Base-by-base conservation (phyloP, 176 grass and related monocot species). In the Hsuehochloa calcarea region DNA sequence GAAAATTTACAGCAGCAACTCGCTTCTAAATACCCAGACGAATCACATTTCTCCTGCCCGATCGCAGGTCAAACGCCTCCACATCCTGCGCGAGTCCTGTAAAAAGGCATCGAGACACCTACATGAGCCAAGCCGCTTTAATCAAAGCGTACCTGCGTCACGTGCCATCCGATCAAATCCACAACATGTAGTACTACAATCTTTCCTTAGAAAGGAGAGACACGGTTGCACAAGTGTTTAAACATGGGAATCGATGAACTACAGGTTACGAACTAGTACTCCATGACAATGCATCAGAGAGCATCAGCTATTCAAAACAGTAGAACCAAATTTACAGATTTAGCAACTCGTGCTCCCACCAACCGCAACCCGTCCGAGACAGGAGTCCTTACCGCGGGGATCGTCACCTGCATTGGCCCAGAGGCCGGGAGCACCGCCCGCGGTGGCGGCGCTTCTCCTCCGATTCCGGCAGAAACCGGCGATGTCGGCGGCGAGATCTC, bases 81-180 rank as follows among this genome's bases (percentile, higher is more conserved):
- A 60, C 66, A 68, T 58, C 67, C 74, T 43, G 39, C 3, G 27
- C 78, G 49, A 77, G 45, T 55, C 26, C 89, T 90, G 80, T 49
- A 51, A 84, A 90, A 79, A 34, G 31, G 80, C 80, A 73, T 37
- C 3, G 13, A 16, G 31, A 87, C 68, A 83, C 61, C 17, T 19
- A 70, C 69, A 86, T 90, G 77, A 90, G 60, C 80, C 80, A 87
- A 84, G 25, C 74, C 41, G 62, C 89, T 84, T 74, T 79, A 43
- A 11, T 39, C 59, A 67, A 87, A 79, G 89, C 80, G 49, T 55
- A 87, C 80, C 45, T 38, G 19, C 20, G 44, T 87, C 80, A 90
- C 80, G 60, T 87, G 84, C 29, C 59, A 20, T 6, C 84, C 84
- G 79, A 80, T 79, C 80, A 64, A 86, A 86, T 29, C 84, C 70